Conservation (phyloP, 495 filamentous ascomycete genomes). For the Lasiosphaeris hirsuta region DNA sequence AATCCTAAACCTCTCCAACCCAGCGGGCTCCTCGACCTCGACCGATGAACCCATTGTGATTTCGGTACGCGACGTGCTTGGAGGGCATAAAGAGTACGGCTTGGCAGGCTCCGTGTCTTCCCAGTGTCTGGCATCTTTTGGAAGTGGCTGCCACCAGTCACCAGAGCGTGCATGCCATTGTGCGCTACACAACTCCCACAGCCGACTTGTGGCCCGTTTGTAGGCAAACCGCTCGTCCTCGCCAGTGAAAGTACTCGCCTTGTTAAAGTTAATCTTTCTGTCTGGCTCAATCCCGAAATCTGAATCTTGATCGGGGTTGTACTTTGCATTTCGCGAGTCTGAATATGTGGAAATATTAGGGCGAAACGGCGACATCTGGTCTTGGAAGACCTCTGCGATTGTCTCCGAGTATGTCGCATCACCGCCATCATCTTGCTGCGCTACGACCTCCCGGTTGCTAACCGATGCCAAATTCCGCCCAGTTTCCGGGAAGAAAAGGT, state of each 20-base stretch:
- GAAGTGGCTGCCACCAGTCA: constrained; percentile 65
- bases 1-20: constrained; percentile 37
- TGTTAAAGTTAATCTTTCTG: constrained; percentile 49
- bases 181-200: constrained; percentile 68
- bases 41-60: constrained; percentile 37
- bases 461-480: background rate
- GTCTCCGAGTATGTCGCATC: constrained; percentile 65
- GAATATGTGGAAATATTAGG: constrained; percentile 64
- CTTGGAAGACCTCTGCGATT: constrained; percentile 66
- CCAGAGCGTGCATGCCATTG: constrained; percentile 58
- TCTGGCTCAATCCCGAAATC: constrained; percentile 37
- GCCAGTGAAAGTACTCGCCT: constrained; percentile 59
- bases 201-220: constrained; percentile 59
- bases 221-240: constrained; percentile 73
- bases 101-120: constrained; percentile 37
- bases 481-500: constrained; percentile 66
- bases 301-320: constrained; percentile 47
- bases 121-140: constrained; percentile 56
- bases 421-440: constrained; percentile 10
- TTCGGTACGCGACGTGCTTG: constrained; percentile 13
- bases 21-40: constrained; percentile 41
- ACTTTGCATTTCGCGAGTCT: constrained; percentile 35
- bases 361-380: constrained; percentile 63
- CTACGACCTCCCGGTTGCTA: background rate
- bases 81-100: constrained; percentile 10